phyloP scores from a whole-genome alignment of 257 asterid genomes.

The Henckelia pumila region DNA sequence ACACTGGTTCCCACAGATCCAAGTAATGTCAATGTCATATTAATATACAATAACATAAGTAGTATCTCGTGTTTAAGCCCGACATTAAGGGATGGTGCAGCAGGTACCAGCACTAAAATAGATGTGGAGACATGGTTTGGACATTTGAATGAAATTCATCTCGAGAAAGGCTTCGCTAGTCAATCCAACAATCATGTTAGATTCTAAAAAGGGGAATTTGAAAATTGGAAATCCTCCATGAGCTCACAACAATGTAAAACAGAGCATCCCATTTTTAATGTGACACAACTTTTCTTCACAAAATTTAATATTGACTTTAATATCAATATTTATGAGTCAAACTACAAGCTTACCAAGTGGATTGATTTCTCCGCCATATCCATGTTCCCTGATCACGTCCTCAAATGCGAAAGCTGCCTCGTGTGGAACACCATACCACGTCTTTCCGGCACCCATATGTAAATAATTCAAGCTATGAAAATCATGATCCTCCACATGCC shows the following conservation, averaged over 20 bases:
- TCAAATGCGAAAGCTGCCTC: constrained; percentile 96
- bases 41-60: too few relatives aligned
- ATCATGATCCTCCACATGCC: constrained; percentile 99
- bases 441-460: constrained; percentile 87
- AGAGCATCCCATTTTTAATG: constrained; percentile 14
- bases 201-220: neutral
- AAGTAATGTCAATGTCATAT: neutral
- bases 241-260: neutral
- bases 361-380: constrained; percentile 94
- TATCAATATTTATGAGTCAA: neutral
- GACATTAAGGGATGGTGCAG: neutral
- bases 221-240: neutral
- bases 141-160: neutral
- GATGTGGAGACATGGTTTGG: neutral
- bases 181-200: constrained; percentile 9
- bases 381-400: constrained; percentile 90
- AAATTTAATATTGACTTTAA: constrained; percentile 7
- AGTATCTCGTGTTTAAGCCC: neutral
- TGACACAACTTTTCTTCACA: constrained; percentile 10
- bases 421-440: constrained; percentile 97
- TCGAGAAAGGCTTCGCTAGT: neutral
- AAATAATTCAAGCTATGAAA: constrained; percentile 96
- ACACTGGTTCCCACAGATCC: neutral
- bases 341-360: constrained; percentile 70
- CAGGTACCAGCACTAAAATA: neutral